These are phyloP conservation scores for Discostella stelligeroides DNA, from an alignment of 108 stramenopile genomes.

Conservation along the genomic window DNA sequence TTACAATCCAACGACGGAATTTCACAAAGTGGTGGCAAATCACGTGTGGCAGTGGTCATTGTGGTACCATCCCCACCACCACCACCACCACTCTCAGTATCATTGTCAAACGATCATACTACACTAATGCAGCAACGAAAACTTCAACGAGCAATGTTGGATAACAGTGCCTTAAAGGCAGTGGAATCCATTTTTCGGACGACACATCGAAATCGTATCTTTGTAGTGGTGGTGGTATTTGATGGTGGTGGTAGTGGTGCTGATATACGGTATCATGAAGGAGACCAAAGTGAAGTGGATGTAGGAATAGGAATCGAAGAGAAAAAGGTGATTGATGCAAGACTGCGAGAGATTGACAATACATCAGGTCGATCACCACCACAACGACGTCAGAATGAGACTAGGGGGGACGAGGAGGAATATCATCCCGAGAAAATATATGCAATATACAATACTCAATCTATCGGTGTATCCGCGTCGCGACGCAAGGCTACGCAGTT, in stretches of 20 bases:
- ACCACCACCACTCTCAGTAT: neutral
- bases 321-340: too few species aligned
- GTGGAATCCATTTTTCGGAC: slow-evolving; percentile 41
- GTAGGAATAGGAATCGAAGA: slow-evolving; percentile 15
- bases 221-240: slow-evolving; percentile 64
- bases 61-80: too few species aligned
- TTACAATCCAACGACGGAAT: too few species aligned
- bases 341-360: neutral
- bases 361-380: slow-evolving; percentile 28
- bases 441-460: slow-evolving; percentile 50
- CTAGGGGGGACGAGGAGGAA: neutral
- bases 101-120: neutral
- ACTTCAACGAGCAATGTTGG: neutral
- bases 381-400: slow-evolving; percentile 8
- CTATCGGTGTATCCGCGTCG: slow-evolving; percentile 52
- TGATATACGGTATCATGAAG: neutral
- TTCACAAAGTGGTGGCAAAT: too few species aligned
- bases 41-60: too few species aligned
- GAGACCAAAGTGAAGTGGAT: slow-evolving; percentile 15
- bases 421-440: slow-evolving; percentile 69
- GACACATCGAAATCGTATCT: slow-evolving; percentile 74
- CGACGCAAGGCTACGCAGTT: slow-evolving; percentile 66
- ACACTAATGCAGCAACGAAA: neutral
- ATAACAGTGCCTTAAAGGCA: slow-evolving; percentile 16
- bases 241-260: slow-evolving; percentile 45